Percentiles rank a stretch among this genome's conserved stretches.
Evolutionary conservation across 2,329 filamentous ascomycete genomes (phyloP).

Genomic region (Chrysosporium keratinophilum): DNA sequence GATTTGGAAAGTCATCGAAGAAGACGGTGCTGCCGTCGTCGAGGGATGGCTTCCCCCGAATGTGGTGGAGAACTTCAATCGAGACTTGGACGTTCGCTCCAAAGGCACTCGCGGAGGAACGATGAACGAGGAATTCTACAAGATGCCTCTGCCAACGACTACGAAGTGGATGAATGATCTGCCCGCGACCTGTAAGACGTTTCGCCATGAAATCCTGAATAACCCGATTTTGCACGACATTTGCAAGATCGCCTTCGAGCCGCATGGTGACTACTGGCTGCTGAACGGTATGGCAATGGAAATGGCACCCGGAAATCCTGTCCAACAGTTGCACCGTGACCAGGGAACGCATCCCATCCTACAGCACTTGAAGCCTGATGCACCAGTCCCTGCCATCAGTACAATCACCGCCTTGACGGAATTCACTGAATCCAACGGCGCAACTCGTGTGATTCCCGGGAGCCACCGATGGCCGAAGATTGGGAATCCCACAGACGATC

Average conservation of each 20-base stretch:
- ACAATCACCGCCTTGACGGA: neutral
- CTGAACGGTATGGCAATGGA: neutral
- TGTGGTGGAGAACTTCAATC: no score
- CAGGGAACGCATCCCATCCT: neutral
- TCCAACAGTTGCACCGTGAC: neutral
- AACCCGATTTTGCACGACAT: neutral
- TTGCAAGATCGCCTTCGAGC: neutral
- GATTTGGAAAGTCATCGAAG: no score
- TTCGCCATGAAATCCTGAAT: neutral
- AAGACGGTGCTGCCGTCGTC: no score
- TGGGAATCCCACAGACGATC: neutral
- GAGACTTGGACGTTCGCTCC: no score
- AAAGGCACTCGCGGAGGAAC: no score
- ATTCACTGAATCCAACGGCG: constrained; percentile 4
- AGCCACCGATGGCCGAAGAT: neutral
- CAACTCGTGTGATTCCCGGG: neutral
- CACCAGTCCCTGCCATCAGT: neutral
- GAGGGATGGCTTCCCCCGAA: no score
- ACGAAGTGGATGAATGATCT: no score
- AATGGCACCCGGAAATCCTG: neutral
- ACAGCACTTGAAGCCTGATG: neutral
- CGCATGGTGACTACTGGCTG: constrained; percentile 3
- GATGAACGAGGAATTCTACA: no score
- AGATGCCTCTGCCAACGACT: no score
- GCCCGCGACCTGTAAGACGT: no score